A percentile compares a stretch with the other conserved stretches of the same genome.
These are phyloP conservation scores for Fusarium pseudocircinatum DNA, from an alignment of 2,329 filamentous ascomycete species.

Conservation along the genomic window DNA sequence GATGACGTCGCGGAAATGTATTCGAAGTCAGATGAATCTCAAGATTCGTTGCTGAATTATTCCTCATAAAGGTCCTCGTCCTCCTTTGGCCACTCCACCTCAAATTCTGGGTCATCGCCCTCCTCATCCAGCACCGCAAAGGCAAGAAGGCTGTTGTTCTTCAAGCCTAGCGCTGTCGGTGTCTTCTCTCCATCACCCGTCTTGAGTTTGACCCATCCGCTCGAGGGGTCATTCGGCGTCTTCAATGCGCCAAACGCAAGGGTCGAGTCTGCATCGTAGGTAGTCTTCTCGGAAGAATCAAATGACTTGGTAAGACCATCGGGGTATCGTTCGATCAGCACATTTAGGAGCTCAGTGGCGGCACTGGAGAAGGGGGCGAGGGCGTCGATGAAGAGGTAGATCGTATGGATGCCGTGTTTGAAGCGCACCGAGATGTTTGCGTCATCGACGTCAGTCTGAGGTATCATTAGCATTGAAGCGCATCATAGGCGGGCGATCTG, in stretches of 20 bases:
- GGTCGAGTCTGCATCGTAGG: constrained; percentile 53
- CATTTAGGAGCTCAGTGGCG: constrained; percentile 65
- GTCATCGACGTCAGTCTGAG: constrained; percentile 51
- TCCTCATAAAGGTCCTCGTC: constrained; percentile 51
- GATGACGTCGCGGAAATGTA: too few species aligned
- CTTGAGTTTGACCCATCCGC: constrained; percentile 61
- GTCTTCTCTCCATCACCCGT: constrained; percentile 50
- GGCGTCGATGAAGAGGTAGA: constrained; percentile 73
- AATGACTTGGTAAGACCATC: constrained; percentile 57
- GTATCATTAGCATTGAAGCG: background rate
- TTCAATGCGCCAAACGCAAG: constrained; percentile 60
- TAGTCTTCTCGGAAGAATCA: constrained; percentile 46
- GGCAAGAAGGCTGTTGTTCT: constrained; percentile 59
- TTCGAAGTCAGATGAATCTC: too few species aligned
- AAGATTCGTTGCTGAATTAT: background rate
- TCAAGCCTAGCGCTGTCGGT: constrained; percentile 54
- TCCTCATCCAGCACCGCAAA: constrained; percentile 57
- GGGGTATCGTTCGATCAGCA: constrained; percentile 67
- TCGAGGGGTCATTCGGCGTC: constrained; percentile 54
- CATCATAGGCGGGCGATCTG: background rate
- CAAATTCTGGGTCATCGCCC: constrained; percentile 54
- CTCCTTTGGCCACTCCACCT: constrained; percentile 58
- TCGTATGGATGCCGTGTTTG: constrained; percentile 76
- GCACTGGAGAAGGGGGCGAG: constrained; percentile 65
- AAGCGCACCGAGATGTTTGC: constrained; percentile 73